Evolutionary conservation across 345 rosid species (phyloP).

Genomic region (Linum lewisii): DNA sequence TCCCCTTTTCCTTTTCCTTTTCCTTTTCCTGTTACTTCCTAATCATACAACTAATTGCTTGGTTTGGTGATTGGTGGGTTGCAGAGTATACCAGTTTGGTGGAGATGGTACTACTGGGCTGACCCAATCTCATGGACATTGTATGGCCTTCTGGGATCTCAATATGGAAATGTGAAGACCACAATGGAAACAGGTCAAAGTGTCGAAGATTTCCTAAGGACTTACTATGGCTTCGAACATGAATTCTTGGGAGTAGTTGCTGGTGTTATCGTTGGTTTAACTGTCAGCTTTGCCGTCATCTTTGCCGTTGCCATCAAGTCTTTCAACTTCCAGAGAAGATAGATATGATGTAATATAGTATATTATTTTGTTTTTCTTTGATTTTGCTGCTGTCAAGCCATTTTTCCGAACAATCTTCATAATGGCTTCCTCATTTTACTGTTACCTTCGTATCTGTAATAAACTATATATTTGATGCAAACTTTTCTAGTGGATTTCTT

Average conservation of each 20-base stretch:
- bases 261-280: not conserved
- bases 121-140: not conserved
- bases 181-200: not conserved
- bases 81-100: not conserved
- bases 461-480: no score
- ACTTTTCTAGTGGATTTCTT: no score
- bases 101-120: constrained; percentile 2
- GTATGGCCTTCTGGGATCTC: not conserved
- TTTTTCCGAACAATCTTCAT: no score
- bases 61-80: not conserved
- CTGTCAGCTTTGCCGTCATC: not conserved
- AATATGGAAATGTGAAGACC: not conserved
- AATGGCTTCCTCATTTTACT: no score
- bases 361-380: no score
- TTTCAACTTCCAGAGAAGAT: constrained; percentile 3
- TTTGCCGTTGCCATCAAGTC: not conserved
- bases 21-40: not conserved
- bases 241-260: not conserved
- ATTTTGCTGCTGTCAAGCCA: no score
- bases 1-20: not conserved
- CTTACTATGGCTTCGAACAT: not conserved
- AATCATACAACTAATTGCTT: not conserved
- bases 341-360: no score
- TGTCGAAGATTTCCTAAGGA: not conserved
- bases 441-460: no score